These are phyloP conservation scores for Papiliotrema terrestris DNA, from an alignment of 1,284 basidiomycete species.

Conservation along the genomic window DNA sequence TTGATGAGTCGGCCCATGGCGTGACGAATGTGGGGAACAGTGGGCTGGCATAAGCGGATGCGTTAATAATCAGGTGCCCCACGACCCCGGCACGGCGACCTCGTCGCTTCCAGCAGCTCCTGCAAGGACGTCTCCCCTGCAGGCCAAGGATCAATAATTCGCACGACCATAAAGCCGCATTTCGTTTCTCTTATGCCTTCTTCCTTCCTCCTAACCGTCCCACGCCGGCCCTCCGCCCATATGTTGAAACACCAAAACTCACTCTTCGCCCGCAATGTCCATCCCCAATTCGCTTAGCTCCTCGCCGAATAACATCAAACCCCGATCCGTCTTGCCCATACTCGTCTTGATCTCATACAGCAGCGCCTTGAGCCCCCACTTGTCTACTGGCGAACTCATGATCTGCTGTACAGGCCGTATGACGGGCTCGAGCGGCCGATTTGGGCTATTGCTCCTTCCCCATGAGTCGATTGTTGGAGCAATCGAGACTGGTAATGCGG, in stretches of 20 bases:
- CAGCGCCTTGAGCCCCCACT: constrained; percentile 88
- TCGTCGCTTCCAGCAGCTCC: too few species aligned
- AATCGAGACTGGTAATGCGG: constrained; percentile 19
- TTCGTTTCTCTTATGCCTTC: too few species aligned
- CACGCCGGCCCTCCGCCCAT: too few species aligned
- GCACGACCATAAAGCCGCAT: too few species aligned
- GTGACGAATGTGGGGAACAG: constrained; percentile 93
- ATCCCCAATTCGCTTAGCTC: constrained; percentile 91
- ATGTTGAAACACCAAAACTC: constrained; percentile 47
- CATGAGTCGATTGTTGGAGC: constrained; percentile 32
- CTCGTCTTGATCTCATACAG: constrained; percentile 77
- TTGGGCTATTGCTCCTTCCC: constrained; percentile 27
- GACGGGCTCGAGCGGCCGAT: constrained; percentile 53
- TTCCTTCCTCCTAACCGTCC: too few species aligned
- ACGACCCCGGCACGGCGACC: neutral
- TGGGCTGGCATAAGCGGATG: constrained; percentile 54
- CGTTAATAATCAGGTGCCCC: neutral
- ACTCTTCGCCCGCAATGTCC: constrained; percentile 82
- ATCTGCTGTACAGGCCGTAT: constrained; percentile 94
- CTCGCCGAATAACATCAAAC: constrained; percentile 80
- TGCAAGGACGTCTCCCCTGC: too few species aligned
- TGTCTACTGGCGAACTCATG: constrained; percentile 86
- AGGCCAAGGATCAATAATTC: too few species aligned
- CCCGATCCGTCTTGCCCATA: constrained; percentile 80
- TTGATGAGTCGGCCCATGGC: constrained; percentile 90